Percentiles rank a stretch among this genome's conserved stretches.
Conservation (phyloP, 169 alveolate species). For the Cryptosporidium canis region DNA sequence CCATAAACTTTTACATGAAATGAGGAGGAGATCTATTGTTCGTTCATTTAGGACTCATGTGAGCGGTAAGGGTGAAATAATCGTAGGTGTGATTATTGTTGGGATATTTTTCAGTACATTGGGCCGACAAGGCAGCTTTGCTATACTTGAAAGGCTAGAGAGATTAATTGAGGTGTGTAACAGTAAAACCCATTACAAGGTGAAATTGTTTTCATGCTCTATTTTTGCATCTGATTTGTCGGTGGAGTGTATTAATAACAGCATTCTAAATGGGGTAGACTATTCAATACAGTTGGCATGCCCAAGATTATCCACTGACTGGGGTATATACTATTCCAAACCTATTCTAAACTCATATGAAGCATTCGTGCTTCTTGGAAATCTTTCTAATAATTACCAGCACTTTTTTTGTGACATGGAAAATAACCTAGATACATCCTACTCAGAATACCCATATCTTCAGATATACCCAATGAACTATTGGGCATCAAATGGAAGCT, state of each 20-base stretch:
- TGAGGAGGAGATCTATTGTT: slow-evolving; percentile 85
- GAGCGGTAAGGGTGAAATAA: background rate
- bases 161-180: slow-evolving; percentile 78
- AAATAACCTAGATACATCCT: background rate
- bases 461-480: slow-evolving; percentile 60
- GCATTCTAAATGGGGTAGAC: slow-evolving; percentile 12
- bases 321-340: slow-evolving; percentile 94
- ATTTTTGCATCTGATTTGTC: slow-evolving; percentile 24
- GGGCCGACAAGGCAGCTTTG: slow-evolving; percentile 88
- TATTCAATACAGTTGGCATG: slow-evolving; percentile 92
- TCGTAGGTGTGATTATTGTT: slow-evolving; percentile 61
- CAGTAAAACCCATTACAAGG: slow-evolving; percentile 66
- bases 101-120: slow-evolving; percentile 83
- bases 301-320: slow-evolving; percentile 98
- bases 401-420: background rate
- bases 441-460: slow-evolving; percentile 17
- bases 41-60: slow-evolving; percentile 60
- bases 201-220: background rate
- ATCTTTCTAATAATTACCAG: slow-evolving; percentile 73
- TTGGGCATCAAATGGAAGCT: slow-evolving; percentile 35
- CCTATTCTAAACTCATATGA: slow-evolving; percentile 98
- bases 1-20: slow-evolving; percentile 84
- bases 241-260: background rate
- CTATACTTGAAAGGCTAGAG: slow-evolving; percentile 84
- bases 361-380: slow-evolving; percentile 93